Percentiles rank a stretch among this genome's conserved stretches.
Evolutionary conservation across 345 rosid species (phyloP).

Genomic region (Eucalyptus urophylla): DNA sequence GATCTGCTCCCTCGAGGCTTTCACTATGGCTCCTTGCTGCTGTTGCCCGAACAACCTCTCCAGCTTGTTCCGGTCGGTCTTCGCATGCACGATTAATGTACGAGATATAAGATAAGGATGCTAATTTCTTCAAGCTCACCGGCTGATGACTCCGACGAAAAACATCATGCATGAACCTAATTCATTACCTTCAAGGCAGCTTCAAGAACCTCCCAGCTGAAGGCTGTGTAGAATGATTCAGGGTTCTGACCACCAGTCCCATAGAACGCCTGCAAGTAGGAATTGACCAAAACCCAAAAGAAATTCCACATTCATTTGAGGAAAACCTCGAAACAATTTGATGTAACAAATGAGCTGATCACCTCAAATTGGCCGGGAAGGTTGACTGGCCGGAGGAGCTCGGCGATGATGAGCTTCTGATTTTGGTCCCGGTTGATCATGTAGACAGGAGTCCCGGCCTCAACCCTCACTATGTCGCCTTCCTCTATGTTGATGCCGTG

Average conservation of each 20-base stretch:
- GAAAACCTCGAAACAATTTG: not conserved
- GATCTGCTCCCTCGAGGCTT: constrained; percentile 24
- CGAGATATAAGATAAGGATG: not conserved
- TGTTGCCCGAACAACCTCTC: constrained; percentile 15
- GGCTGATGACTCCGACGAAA: not conserved
- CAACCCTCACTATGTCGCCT: constrained; percentile 21
- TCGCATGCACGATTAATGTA: not conserved
- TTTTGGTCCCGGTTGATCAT: constrained; percentile 16
- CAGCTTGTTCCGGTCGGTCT: constrained; percentile 21
- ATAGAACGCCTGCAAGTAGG: constrained; percentile 2
- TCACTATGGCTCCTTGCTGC: constrained; percentile 16
- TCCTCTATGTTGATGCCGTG: constrained; percentile 10
- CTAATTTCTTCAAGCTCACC: not conserved
- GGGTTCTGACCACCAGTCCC: constrained; percentile 19
- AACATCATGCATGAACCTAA: not conserved
- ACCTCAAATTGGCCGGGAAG: constrained; percentile 18
- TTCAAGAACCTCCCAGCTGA: constrained; percentile 42
- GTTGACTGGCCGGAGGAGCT: constrained; percentile 23
- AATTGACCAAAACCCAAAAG: not conserved
- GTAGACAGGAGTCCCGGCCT: constrained; percentile 24
- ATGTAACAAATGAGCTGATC: not conserved
- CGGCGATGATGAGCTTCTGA: constrained; percentile 16
- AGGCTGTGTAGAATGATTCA: constrained; percentile 19
- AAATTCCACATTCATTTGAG: not conserved
- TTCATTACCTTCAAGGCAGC: constrained; percentile 23